A percentile compares a stretch with the other conserved stretches of the same genome.
Conservation (phyloP, 345 rosid genomes). For the Rhizophora mangle region DNA sequence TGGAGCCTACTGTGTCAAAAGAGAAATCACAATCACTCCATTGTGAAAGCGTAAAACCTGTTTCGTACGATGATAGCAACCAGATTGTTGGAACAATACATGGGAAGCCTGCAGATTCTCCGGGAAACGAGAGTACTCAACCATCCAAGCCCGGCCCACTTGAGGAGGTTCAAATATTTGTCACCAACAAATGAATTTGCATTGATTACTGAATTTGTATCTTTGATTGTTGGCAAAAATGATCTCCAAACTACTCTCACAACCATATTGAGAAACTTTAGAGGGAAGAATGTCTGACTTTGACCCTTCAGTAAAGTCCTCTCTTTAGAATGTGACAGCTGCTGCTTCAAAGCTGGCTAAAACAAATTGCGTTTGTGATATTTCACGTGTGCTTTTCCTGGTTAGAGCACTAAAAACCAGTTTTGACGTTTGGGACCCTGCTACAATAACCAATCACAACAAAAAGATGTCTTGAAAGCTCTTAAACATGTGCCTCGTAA, state of each 20-base stretch:
- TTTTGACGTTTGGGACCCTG: background rate
- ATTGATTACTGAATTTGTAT: background rate
- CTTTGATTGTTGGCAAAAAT: background rate
- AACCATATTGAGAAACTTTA: background rate
- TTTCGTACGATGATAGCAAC: constrained; percentile 28
- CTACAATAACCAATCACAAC: background rate
- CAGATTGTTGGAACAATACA: constrained; percentile 41
- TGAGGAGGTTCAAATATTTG: constrained; percentile 31
- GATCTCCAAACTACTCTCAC: background rate
- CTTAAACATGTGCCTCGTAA: too few species aligned
- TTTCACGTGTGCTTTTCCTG: too few species aligned
- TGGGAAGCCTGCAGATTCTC: constrained; percentile 22
- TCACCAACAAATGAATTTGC: background rate
- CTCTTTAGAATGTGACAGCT: background rate
- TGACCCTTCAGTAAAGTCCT: background rate
- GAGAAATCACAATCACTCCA: constrained; percentile 50
- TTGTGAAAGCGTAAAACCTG: constrained; percentile 53
- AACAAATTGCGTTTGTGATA: too few species aligned
- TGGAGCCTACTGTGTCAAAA: constrained; percentile 14
- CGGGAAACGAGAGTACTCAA: constrained; percentile 25
- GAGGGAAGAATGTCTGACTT: too few species aligned
- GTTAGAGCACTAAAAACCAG: background rate
- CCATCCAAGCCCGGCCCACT: constrained; percentile 10
- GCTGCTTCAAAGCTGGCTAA: too few species aligned
- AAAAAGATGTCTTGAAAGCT: too few species aligned